Evolutionary conservation across 1,139 yeast genomes (phyloP), one percentile per base, ranked within the genome.

Genomic region (Casaregolazyma lundiana): DNA sequence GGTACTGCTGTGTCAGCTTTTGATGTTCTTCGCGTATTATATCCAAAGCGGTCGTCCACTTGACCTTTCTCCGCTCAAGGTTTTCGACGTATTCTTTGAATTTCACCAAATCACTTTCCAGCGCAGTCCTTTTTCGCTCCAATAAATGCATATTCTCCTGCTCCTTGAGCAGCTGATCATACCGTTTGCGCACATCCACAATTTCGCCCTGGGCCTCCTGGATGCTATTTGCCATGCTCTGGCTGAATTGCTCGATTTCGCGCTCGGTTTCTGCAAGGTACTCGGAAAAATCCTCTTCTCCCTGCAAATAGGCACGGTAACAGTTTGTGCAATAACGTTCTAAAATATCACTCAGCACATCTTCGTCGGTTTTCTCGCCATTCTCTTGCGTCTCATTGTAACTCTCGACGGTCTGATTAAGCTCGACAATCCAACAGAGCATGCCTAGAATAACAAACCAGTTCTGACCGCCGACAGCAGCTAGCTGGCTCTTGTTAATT

Each of bases 391-490:
- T 48, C 43, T 44, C 67, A 43, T 72, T 73, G 46, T 71, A 66
- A 44, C 62, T 67, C 50, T 72, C 78, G 54, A 75, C 65, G 45
- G 77, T 71, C 24, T 70, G 67, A 54, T 75, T 78, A 34, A 83
- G 67, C 57, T 77, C 77, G 9, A 84, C 80, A 43, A 87, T 62
- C 96, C 96, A 87, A 62, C 83, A 80, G 30, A 88, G 69, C 75
- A 89, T 78, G 1, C 94, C 96, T 44, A 89, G 66, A 57, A 87
- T 84, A 18, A 78, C 76, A 15, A 88, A 90, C 97, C 97, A 88
- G 58, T 83, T 83, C 49, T 84, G 84, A 1, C 96, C 95, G 1
- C 96, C 96, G 6, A 88, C 96, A 0, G 96, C 96, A 42, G 90
- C 81, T 29, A 89, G 81, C 61, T 87, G 95, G 0, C 92, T 82